Evolutionary conservation across 2,329 filamentous ascomycete genomes (phyloP), one percentile per base, ranked within the genome.

Genomic region (Amauroascus verrucosus): DNA sequence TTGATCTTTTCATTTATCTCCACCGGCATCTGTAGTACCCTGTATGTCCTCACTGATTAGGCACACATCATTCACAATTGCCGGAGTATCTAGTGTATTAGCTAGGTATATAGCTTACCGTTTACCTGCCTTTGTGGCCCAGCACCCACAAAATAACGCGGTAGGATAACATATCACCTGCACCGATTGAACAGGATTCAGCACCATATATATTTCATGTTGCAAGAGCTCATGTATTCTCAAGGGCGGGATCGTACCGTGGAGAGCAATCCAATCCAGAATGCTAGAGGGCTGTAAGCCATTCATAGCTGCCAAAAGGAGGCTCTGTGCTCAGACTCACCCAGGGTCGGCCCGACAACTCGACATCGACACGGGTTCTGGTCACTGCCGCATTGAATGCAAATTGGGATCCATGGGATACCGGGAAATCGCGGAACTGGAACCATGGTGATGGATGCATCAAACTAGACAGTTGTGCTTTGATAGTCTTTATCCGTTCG

Each of bases 321-420:
- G 7, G 9, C 14, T 13, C 13, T 41, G 16, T 5, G 2, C 6
- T n/a, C 11, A 22, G 11, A 24, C 38, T 41, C 69, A 61, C 76
- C 77, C 38, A 80, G 60, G 1, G 76, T 80, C 35, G 77, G 77
- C 1, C 77, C 77, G 28, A 80, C 70, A 8, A 80, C 69, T 61
- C 79, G 80, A 61, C 76, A 79, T 57, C 74, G 75, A 53, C 77
- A 80, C 1, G 77, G 77, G 53, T 80, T 80, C 59, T 79, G 75
- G 56, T 79, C 70, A 6, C 76, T 79, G 44, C 66, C 77, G 63
- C 75, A 79, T 63, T 80, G 76, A 63, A 79, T 75, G 64, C 76
- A 79, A 59, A 78, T 51, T 16, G 48, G 48, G 11, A 51, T 45
- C 48, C 48, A 51, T 4, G 48, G 48, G 20, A 51, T 45, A 9